Conservation (phyloP, 2,329 filamentous ascomycete species). For the Onygenales sp. region DNA sequence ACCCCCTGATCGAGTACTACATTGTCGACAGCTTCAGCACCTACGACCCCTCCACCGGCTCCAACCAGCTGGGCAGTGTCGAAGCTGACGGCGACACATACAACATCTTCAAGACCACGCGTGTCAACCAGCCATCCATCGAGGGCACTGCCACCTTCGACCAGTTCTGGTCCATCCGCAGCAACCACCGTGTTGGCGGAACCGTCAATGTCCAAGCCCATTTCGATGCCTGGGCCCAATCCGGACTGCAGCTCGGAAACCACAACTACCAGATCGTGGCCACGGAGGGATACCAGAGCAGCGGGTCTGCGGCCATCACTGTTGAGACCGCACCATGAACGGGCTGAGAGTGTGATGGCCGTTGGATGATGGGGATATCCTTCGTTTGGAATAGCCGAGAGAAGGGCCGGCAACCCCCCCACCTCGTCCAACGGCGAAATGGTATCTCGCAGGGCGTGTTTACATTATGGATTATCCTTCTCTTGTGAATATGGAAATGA, state of each 20-base stretch:
- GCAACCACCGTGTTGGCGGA: constrained; percentile 41
- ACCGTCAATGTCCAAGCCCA: constrained; percentile 42
- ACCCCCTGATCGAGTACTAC: constrained; percentile 51
- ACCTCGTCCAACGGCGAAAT: no score
- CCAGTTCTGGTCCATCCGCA: constrained; percentile 46
- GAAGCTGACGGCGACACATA: constrained; percentile 45
- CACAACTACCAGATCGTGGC: constrained; percentile 48
- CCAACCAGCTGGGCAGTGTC: constrained; percentile 42
- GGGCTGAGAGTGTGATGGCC: neutral
- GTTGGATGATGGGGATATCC: neutral
- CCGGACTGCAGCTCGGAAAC: constrained; percentile 40
- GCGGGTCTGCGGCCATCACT: constrained; percentile 40
- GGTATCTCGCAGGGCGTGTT: no score
- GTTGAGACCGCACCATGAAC: constrained; percentile 18
- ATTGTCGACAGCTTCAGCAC: constrained; percentile 45
- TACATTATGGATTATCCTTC: no score
- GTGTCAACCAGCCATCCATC: constrained; percentile 44
- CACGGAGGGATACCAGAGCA: constrained; percentile 45
- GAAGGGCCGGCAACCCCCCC: no score
- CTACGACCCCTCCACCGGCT: constrained; percentile 40
- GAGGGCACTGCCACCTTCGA: constrained; percentile 46
- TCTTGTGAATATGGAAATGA: no score
- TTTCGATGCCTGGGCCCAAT: constrained; percentile 44
- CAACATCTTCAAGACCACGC: constrained; percentile 41
- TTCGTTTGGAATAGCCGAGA: no score